Percentiles rank a stretch among this genome's conserved stretches.
Conservation (phyloP, 1,284 basidiomycete species). For the Melampsora larici-populina region DNA sequence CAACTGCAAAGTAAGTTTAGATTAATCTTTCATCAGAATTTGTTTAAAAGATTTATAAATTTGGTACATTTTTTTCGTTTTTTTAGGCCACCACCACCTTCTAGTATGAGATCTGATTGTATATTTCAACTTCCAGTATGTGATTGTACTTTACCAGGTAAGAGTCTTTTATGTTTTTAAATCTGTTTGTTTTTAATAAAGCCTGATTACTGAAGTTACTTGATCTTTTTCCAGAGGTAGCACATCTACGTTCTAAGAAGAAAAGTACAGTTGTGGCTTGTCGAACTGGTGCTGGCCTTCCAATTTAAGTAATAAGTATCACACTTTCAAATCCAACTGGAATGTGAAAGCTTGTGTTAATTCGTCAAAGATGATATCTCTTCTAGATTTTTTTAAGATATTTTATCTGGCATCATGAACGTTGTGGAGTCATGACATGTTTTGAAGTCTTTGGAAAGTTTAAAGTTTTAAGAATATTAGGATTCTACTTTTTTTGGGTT, state of each 20-base stretch:
- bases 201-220: not conserved
- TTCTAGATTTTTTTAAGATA: too few species aligned
- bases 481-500: too few species aligned
- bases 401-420: too few species aligned
- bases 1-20: constrained; percentile 18
- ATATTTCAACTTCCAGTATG: constrained; percentile 26
- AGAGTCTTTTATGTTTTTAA: not conserved
- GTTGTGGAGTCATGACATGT: too few species aligned
- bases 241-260: not conserved
- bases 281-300: not conserved
- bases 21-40: not conserved
- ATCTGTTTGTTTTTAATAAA: not conserved
- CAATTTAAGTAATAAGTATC: constrained; percentile 13
- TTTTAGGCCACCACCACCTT: constrained; percentile 29
- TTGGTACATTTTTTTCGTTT: not conserved
- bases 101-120: constrained; percentile 30
- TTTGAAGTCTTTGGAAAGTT: too few species aligned
- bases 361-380: too few species aligned
- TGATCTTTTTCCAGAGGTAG: not conserved
- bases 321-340: too few species aligned
- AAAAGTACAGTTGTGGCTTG: not conserved
- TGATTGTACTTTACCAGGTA: constrained; percentile 33
- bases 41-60: not conserved
- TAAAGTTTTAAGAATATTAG: too few species aligned
- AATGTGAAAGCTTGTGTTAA: too few species aligned